Conservation (phyloP, 257 asterid genomes). For the Lantana camara region DNA sequence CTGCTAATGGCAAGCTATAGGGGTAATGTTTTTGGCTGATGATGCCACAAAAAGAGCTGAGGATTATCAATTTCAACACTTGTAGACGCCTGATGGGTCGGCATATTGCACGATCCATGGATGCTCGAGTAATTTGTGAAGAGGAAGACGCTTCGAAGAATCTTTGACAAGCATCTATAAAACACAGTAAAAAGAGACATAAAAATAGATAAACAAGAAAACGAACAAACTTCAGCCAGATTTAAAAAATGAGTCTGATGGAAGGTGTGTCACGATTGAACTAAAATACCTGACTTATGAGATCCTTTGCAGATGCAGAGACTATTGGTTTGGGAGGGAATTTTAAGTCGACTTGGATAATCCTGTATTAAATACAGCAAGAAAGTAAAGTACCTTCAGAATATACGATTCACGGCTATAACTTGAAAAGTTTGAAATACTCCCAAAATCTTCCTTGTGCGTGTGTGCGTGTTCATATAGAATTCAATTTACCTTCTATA, state of each 20-base stretch:
- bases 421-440: neutral
- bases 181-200: neutral
- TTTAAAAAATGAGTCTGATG: neutral
- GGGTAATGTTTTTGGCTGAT: neutral
- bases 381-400: neutral
- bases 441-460: neutral
- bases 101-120: slow-evolving; percentile 94
- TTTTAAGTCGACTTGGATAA: slow-evolving; percentile 87
- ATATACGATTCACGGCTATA: neutral
- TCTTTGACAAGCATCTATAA: slow-evolving; percentile 96
- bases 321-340: slow-evolving; percentile 86
- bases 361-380: slow-evolving; percentile 47
- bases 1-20: neutral
- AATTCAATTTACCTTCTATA: slow-evolving; percentile 66
- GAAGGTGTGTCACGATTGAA: neutral
- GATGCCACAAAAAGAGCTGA: slow-evolving; percentile 8
- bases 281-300: slow-evolving; percentile 69
- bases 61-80: slow-evolving; percentile 37
- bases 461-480: neutral
- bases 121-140: slow-evolving; percentile 90
- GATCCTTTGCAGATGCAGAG: slow-evolving; percentile 90
- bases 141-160: slow-evolving; percentile 75
- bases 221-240: neutral
- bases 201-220: neutral
- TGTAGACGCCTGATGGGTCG: slow-evolving; percentile 85